phyloP scores from a whole-genome alignment of 1,284 basidiomycete genomes.

The Porogramme epimiltina region DNA sequence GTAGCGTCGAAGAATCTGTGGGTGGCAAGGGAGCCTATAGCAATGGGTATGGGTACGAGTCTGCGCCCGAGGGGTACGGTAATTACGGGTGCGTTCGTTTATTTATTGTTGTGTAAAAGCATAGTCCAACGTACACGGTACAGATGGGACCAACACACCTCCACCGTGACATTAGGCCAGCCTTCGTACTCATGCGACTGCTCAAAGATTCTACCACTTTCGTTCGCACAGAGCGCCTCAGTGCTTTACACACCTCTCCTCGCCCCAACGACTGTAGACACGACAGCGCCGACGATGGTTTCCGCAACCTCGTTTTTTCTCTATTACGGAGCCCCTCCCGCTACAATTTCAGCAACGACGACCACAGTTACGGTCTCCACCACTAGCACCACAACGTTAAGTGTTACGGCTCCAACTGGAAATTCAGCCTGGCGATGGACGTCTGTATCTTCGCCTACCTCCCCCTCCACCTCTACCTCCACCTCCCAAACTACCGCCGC shows the following conservation, averaged over 20 bases:
- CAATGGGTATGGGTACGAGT: neutral
- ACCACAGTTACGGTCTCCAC: too few relatives aligned
- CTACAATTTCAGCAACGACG: too few relatives aligned
- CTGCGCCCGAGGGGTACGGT: neutral
- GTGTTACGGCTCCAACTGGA: too few relatives aligned
- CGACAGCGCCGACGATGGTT: neutral
- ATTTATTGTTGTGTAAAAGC: neutral
- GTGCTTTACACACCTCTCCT: too few relatives aligned
- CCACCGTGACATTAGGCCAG: too few relatives aligned
- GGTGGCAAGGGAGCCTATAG: neutral
- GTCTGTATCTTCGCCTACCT: neutral
- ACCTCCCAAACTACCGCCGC: neutral
- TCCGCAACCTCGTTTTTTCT: too few relatives aligned
- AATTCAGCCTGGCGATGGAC: neutral
- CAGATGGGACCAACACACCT: neutral
- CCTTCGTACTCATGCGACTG: too few relatives aligned
- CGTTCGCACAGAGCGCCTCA: too few relatives aligned
- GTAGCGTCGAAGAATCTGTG: neutral
- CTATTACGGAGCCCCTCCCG: too few relatives aligned
- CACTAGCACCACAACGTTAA: too few relatives aligned
- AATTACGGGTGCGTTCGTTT: neutral
- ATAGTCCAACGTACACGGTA: neutral
- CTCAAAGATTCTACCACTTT: too few relatives aligned
- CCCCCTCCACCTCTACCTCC: neutral
- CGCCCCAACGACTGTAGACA: neutral